These are phyloP conservation scores for Entamoeba invadens DNA, from an alignment of 208 protist species.

Conservation along the genomic window DNA sequence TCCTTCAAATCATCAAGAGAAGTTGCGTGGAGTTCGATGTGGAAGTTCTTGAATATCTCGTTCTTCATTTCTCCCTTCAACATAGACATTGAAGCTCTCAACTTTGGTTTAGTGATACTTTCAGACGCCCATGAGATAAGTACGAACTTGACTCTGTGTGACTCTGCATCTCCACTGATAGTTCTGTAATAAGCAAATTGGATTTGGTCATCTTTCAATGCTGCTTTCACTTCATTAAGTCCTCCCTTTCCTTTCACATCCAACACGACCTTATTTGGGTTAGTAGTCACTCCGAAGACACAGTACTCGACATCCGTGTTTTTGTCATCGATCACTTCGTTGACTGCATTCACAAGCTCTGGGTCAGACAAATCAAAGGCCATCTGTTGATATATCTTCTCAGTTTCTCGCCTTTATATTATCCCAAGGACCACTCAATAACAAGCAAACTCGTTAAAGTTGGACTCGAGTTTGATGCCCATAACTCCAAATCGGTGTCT, in stretches of 20 bases:
- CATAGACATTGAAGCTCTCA: neutral
- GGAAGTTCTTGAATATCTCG: neutral
- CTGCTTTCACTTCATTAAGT: neutral
- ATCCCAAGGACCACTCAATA: too few species aligned
- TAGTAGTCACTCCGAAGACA: neutral
- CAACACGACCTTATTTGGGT: neutral
- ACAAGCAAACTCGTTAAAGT: too few species aligned
- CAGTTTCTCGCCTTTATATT: too few species aligned
- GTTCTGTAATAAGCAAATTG: constrained; percentile 1
- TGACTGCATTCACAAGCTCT: neutral
- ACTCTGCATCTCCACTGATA: neutral
- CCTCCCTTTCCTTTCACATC: neutral
- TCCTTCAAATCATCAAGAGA: neutral
- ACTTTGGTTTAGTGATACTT: neutral
- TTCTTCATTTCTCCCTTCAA: neutral
- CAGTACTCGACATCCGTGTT: neutral
- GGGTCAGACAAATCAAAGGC: too few species aligned
- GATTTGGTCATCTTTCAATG: neutral
- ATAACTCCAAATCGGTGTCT: too few species aligned
- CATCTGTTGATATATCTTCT: too few species aligned
- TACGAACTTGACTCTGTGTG: neutral
- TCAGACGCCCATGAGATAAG: neutral
- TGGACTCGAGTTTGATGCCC: too few species aligned
- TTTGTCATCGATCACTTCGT: neutral
- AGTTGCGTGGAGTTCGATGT: neutral